Conservation (phyloP, 257 asterid genomes). For the Scutellaria barbata region DNA sequence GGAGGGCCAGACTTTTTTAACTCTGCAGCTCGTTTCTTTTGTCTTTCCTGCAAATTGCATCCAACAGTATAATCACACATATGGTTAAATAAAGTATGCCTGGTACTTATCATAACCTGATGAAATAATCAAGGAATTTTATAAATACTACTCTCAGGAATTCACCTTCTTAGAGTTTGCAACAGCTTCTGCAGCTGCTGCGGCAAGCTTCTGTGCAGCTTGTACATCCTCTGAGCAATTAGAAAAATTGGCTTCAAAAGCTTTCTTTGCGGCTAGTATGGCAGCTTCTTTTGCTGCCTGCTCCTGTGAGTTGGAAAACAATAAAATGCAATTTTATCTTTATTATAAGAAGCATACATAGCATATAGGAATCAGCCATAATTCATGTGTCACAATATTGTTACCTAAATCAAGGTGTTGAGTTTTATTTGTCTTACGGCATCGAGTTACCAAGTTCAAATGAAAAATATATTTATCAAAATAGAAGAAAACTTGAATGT, state of each 20-base stretch:
- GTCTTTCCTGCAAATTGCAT: constrained; percentile 58
- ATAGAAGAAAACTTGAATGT: not conserved
- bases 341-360: not conserved
- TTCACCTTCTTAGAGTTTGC: constrained; percentile 67
- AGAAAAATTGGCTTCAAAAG: constrained; percentile 49
- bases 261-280: constrained; percentile 56
- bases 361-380: constrained; percentile 4
- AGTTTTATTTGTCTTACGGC: constrained; percentile 6
- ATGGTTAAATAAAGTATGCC: constrained; percentile 3
- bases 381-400: not conserved
- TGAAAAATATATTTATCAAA: not conserved
- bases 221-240: constrained; percentile 62
- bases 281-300: constrained; percentile 86
- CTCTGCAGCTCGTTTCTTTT: constrained; percentile 75
- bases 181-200: constrained; percentile 62
- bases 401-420: not conserved
- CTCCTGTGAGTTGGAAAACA: constrained; percentile 55
- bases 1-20: constrained; percentile 57
- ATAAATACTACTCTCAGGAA: constrained; percentile 6
- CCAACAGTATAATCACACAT: constrained; percentile 19
- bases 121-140: constrained; percentile 17
- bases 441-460: constrained; percentile 7
- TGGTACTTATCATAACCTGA: constrained; percentile 19
- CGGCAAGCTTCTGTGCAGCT: constrained; percentile 64
- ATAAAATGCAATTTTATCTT: constrained; percentile 22